phyloP scores from a whole-genome alignment of 164 flowering plant species.

The Santalum album region DNA sequence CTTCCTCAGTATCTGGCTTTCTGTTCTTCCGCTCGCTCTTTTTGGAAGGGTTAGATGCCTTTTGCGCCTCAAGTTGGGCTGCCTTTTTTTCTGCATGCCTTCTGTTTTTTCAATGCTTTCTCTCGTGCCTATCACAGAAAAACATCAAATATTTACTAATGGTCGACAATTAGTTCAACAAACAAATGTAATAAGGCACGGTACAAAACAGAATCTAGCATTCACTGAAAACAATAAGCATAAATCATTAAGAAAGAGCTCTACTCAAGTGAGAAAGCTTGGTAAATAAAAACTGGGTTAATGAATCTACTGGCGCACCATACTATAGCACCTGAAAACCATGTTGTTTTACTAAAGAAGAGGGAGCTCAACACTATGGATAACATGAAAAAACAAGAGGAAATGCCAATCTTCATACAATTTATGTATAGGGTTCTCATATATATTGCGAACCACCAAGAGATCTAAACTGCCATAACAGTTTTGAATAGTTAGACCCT shows the following conservation, averaged over 20 bases:
- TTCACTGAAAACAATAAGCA: neutral
- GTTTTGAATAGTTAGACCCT: no score
- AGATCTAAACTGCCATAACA: no score
- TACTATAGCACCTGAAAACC: no score
- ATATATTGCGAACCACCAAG: no score
- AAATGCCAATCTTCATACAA: no score
- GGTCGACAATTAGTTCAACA: neutral
- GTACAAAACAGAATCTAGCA: neutral
- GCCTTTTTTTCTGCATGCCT: constrained; percentile 76
- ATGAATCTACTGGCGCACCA: neutral
- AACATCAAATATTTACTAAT: neutral
- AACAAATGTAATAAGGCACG: neutral
- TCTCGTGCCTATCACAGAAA: constrained; percentile 55
- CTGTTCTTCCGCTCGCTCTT: constrained; percentile 47
- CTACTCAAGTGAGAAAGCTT: neutral
- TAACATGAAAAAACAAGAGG: no score
- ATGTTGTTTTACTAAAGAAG: no score
- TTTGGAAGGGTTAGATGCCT: constrained; percentile 40
- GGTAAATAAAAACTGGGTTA: neutral
- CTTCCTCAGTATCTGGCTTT: constrained; percentile 51
- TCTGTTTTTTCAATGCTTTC: constrained; percentile 69
- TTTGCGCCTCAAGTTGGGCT: constrained; percentile 63
- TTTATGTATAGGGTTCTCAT: no score
- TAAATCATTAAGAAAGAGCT: no score
- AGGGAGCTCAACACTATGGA: no score